Evolutionary conservation across 2,329 filamentous ascomycete genomes (phyloP), one percentile per base, ranked within the genome.

Genomic region (Penicillium verrucosum): DNA sequence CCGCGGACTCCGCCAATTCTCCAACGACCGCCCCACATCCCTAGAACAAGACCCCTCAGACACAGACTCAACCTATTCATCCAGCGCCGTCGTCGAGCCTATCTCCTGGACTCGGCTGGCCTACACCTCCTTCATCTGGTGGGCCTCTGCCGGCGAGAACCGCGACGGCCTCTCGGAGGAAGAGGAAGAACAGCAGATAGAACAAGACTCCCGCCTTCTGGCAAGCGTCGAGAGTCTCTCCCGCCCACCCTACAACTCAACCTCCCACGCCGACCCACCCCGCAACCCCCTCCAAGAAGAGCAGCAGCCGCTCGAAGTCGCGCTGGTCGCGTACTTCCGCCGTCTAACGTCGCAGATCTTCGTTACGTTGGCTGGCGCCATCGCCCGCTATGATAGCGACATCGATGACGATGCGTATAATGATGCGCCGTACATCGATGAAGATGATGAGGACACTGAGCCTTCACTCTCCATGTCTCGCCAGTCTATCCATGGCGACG

Each of bases 81-180:
- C 73, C 21, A 75, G 71, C 43, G 66, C 75, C 2, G 68, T 83
- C 1, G 79, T 84, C 9, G 83, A 87, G 63, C 79, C 83, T 3
- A 71, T 80, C 37, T 82, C 82, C 0, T 87, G 85, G 85, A 77
- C 82, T 6, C 78, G 80, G 5, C 75, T 85, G 34, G 85, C 84
- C 3, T 87, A 87, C 67, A 78, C 78, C 3, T 82, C 82, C 36
- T 85, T 87, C 71, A 83, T 87, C 67, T 88, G 85, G 84, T 88
- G 85, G 85, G 85, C 85, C 4, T 85, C 83, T 1, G 85, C 85
- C 2, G 85, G 85, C 51, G 85, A 87, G 67, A 79, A 80, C 59
- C 80, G 82, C 29, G 78, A 79, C 12, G 80, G 79, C 48, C 74
- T 81, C 10, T 77, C 79, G 1, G 79, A 84, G 55, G 83, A 85